Conservation (phyloP, 805 yeast species). For the Starmerella lactis-condensi region DNA sequence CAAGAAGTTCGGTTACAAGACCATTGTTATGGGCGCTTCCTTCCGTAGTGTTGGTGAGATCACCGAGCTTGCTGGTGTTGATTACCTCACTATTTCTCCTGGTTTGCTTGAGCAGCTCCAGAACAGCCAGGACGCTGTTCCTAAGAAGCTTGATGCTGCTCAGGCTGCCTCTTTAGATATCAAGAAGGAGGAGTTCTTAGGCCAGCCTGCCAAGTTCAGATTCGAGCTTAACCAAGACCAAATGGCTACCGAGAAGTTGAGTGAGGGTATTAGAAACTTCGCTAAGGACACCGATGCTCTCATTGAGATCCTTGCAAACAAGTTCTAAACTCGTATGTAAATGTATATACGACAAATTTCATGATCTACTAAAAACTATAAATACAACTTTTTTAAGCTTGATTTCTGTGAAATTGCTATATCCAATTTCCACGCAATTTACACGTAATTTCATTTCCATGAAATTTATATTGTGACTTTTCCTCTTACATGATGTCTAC, state of each 20-base stretch:
- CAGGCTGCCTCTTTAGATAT: conserved; percentile 37
- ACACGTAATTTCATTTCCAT: too few relatives aligned
- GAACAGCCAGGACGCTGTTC: conserved; percentile 61
- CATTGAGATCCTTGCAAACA: conserved; percentile 10
- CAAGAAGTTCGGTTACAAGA: conserved; percentile 89
- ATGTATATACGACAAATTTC: background rate
- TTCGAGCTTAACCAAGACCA: conserved; percentile 84
- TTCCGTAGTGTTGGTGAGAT: conserved; percentile 95
- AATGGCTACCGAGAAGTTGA: conserved; percentile 93
- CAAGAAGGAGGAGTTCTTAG: conserved; percentile 59
- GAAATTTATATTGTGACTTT: too few relatives aligned
- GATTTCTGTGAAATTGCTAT: too few relatives aligned
- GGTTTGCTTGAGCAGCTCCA: conserved; percentile 70
- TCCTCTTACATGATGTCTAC: too few relatives aligned
- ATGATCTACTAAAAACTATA: too few relatives aligned
- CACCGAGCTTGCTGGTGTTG: conserved; percentile 92
- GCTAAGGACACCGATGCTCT: conserved; percentile 82
- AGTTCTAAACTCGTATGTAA: conserved; percentile 9
- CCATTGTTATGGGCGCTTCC: conserved; percentile 99
- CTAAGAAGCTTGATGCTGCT: conserved; percentile 58
- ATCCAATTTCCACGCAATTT: too few relatives aligned
- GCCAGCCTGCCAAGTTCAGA: conserved; percentile 82
- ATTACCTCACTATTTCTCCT: conserved; percentile 89
- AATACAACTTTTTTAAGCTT: too few relatives aligned
- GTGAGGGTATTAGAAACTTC: conserved; percentile 96